Evolutionary conservation across 352 stramenopile genomes (phyloP), one percentile per base, ranked within the genome.

Genomic region (Globisporangium nunn): DNA sequence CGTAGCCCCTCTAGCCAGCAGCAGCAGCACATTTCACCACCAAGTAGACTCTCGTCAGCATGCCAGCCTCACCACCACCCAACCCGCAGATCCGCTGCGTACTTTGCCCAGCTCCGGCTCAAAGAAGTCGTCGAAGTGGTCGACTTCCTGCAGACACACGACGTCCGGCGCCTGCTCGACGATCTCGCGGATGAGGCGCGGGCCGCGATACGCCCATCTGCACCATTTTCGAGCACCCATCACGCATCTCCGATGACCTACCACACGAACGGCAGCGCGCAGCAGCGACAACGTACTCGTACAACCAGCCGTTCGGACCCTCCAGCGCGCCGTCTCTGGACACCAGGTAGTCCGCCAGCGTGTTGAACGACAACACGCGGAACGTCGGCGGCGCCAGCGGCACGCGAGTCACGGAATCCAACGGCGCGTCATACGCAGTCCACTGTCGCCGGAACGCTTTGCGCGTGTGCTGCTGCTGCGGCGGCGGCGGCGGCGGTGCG

Each of bases 51-150:
- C 35, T 18, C 30, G 15, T 49, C 54, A 23, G 23, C 23, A 23
- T 23, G 23, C 23, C 0, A 1, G 23, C 23, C 23, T 23, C 23
- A 1, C 23, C 23, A 23, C 23, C 23, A 23, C 23, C 23, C 23
- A 23, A 23, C 23, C 23, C 23, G 23, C 23, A 23, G 23, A 23
- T 23, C 23, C 23, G 37, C 5, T 4, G 11, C 10, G 33, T 58
- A 66, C 52, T 59, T 81, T 78, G 49, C 62, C 56, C 51, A 89
- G 46, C 54, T 78, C 78, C 0, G 75, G 75, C 61, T 83, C 76
- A 54, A 89, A 89, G 47, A 83, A 89, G 56, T 86, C 72, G 14
- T 76, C 71, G 47, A 72, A 89, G 52, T 89, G 79, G 61, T 89
- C 79, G 46, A 87, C 79, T 59, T 89, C 79, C 51, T 89, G 79